Base-by-base conservation (phyloP, 2,329 filamentous ascomycete species). In the Aphanocladium album region DNA sequence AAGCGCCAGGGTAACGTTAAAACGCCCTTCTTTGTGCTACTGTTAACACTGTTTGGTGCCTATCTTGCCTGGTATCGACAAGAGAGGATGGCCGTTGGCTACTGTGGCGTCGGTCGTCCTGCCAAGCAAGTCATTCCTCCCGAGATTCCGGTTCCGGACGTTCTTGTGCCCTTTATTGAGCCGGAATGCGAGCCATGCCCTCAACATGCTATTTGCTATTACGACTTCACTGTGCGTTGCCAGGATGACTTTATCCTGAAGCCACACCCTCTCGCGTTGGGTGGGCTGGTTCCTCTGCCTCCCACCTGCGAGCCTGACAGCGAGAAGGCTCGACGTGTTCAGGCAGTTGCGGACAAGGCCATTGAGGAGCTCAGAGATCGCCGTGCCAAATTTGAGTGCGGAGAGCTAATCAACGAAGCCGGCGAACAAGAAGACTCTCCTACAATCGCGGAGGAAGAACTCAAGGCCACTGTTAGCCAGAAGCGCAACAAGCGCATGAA, bases 231-330 rank as follows among this genome's bases (percentile, higher is more conserved):
- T 37, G 89, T 90, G 9, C 83, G 84, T 27, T 99, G 95, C 73
- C 92, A 97, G 67, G 82, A 84, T 57, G 95, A 93, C 70, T 99
- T 96, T 69, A 83, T 99, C 51, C 80, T 95, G 41, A 89, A 89
- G 69, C 84, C 87, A 1, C 93, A 98, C 71, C 93, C 93, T 1
- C 79, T 98, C 23, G 89, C 92, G 0, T 72, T 97, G 0, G 87
- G 88, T 53, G 93, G 95, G 0, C 70, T 96, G 3, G 70, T 98
- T 5, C 95, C 95, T 8, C 77, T 99, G 9, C 87, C 93, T 6
- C 93, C 96, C 1, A 93, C 91, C 5, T 99, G 95, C 73, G 93
- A 97, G 74, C 90, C 95, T 0, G 96, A 99, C 73, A 92, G 92
- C 63, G 91, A 96, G 69, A 97, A 96, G 73, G 91, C 89, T 8